These are phyloP conservation scores for Pseudonectria buxi DNA, from an alignment of 2,329 filamentous ascomycete species.

Conservation along the genomic window DNA sequence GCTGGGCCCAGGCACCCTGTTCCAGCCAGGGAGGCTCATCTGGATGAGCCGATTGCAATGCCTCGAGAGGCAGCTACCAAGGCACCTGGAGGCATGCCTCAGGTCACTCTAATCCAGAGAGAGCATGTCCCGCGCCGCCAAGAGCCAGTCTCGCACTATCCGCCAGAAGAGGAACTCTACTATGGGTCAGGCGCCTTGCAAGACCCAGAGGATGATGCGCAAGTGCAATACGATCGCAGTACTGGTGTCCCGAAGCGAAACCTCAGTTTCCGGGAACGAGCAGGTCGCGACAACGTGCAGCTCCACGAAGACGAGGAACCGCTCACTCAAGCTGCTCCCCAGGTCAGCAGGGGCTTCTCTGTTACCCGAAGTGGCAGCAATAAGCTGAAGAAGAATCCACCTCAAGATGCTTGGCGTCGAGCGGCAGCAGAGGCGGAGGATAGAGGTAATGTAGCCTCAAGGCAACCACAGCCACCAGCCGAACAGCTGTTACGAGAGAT, in stretches of 20 bases:
- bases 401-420: conserved; percentile 38
- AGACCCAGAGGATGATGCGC: conserved; percentile 12
- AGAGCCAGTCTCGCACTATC: conserved; percentile 14
- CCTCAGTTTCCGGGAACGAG: conserved; percentile 54
- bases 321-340: conserved; percentile 16
- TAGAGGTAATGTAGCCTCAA: background rate
- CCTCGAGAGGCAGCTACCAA: conserved; percentile 10
- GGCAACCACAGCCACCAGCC: background rate
- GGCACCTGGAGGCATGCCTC: conserved; percentile 5
- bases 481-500: conserved; percentile 2
- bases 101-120: conserved; percentile 11
- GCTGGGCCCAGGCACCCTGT: conserved; percentile 10
- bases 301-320: conserved; percentile 23
- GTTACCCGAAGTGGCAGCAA: conserved; percentile 47
- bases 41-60: conserved; percentile 11
- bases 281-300: conserved; percentile 38
- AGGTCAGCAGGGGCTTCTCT: conserved; percentile 30
- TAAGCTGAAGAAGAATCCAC: conserved; percentile 52
- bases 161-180: conserved; percentile 12
- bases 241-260: conserved; percentile 44
- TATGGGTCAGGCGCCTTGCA: conserved; percentile 15
- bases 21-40: conserved; percentile 2
- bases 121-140: conserved; percentile 12
- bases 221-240: conserved; percentile 13
- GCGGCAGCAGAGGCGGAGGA: conserved; percentile 6